Evolutionary conservation across 2,329 filamentous ascomycete genomes (phyloP).

Genomic region (Apiospora saccharicola): DNA sequence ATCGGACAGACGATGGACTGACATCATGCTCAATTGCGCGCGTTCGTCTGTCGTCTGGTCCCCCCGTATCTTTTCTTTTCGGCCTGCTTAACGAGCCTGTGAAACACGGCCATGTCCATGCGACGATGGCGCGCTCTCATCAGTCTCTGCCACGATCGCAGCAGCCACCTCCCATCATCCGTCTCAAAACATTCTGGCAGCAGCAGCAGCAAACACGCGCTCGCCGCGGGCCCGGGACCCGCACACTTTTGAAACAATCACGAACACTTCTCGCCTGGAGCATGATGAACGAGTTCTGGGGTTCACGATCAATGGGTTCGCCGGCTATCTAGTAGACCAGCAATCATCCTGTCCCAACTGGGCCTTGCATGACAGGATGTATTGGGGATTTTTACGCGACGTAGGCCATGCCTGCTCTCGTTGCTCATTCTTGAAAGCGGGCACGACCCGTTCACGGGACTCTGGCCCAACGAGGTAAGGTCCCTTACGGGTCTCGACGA

Average conservation of each 20-base stretch:
- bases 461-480: not conserved
- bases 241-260: not conserved
- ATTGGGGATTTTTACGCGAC: not conserved
- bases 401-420: not conserved
- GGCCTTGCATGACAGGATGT: no score
- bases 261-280: not conserved
- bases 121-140: not conserved
- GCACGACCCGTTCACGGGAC: not conserved
- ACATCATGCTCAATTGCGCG: not conserved
- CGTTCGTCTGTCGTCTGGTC: not conserved
- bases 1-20: not conserved
- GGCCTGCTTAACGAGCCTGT: not conserved
- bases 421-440: not conserved
- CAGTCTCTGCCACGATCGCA: not conserved
- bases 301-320: not conserved
- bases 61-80: not conserved
- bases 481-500: not conserved
- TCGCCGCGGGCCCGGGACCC: not conserved
- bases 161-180: not conserved
- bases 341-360: not conserved
- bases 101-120: slow-evolving; percentile 9
- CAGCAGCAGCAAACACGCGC: not conserved
- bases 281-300: not conserved
- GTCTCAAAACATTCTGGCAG: not conserved
- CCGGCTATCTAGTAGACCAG: not conserved